These are phyloP conservation scores for Brachypodium distachyon DNA, from an alignment of 202 grass and related monocot genomes.

Conservation along the genomic window DNA sequence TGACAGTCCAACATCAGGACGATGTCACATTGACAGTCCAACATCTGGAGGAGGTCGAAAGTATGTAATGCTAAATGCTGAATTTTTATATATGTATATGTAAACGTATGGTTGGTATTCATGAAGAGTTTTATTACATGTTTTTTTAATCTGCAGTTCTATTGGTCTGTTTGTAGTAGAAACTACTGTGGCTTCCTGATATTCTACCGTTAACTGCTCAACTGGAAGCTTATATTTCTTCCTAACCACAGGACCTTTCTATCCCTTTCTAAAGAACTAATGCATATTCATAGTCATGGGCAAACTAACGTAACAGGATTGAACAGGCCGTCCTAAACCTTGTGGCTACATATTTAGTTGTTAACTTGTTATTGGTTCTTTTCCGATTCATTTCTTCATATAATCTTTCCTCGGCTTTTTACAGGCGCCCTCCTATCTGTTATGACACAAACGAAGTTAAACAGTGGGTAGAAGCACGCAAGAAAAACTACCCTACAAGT, in stretches of 20 bases:
- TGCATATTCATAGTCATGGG: not conserved
- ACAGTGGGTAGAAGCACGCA: slow-evolving; percentile 81
- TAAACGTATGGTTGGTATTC: not conserved
- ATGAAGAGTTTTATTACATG: not conserved
- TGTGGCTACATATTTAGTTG: not conserved
- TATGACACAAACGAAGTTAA: slow-evolving; percentile 85
- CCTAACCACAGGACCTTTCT: not conserved
- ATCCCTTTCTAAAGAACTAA: not conserved
- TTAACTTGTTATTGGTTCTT: slow-evolving; percentile 3
- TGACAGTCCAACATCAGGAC: slow-evolving; percentile 15
- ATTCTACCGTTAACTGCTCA: not conserved
- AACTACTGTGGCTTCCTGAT: not conserved
- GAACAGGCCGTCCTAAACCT: not conserved
- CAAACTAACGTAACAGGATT: not conserved
- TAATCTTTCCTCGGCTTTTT: not conserved
- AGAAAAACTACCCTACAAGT: slow-evolving; percentile 71
- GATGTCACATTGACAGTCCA: slow-evolving; percentile 3
- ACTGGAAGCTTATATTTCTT: not conserved
- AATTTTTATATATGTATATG: not conserved
- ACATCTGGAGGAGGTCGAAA: slow-evolving; percentile 22
- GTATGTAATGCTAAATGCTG: slow-evolving; percentile 22
- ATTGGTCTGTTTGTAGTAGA: not conserved
- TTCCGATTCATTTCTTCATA: not conserved
- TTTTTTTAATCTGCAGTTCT: not conserved
- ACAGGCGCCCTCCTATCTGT: slow-evolving; percentile 34